A percentile compares a stretch with the other conserved stretches of the same genome.
Evolutionary conservation across 768 basidiomycete genomes (phyloP).

Genomic region (Mycena olivaceomarginata): DNA sequence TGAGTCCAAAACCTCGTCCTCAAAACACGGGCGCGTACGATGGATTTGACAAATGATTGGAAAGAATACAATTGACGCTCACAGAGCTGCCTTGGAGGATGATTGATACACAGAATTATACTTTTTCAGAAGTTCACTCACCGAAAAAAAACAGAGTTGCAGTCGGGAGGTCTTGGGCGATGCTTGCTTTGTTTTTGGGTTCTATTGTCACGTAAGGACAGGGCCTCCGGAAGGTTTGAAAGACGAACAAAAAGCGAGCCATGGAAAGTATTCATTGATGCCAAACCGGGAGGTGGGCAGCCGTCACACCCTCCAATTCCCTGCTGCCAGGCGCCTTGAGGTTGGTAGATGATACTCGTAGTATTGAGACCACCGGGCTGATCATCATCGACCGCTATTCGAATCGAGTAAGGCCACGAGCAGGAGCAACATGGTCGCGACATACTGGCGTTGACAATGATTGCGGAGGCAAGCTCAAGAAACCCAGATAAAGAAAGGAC

Average conservation of each 20-base stretch:
- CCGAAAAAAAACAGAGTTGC: conserved; percentile 35
- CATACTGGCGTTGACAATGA: conserved; percentile 22
- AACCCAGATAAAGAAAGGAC: conserved; percentile 18
- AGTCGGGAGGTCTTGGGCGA: not conserved
- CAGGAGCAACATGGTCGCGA: not conserved
- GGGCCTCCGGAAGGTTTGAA: not conserved
- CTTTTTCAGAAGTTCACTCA: not conserved
- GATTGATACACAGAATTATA: not conserved
- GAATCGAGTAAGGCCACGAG: not conserved
- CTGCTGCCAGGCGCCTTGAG: conserved; percentile 10
- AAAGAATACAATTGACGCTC: conserved; percentile 37
- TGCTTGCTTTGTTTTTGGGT: not conserved
- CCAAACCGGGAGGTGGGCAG: not conserved
- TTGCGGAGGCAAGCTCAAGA: conserved; percentile 19
- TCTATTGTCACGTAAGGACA: not conserved
- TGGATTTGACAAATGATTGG: conserved; percentile 23
- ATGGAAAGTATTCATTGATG: conserved; percentile 19
- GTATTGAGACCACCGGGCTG: conserved; percentile 5
- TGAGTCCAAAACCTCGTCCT: not conserved
- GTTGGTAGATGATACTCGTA: conserved; percentile 33
- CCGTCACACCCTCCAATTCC: conserved; percentile 23
- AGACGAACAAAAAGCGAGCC: conserved; percentile 30
- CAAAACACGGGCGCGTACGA: conserved; percentile 7
- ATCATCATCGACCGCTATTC: conserved; percentile 31
- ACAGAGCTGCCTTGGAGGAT: conserved; percentile 33